A percentile compares a stretch with the other conserved stretches of the same genome.
Evolutionary conservation across 2,329 filamentous ascomycete species (phyloP).

Genomic region (Thielaviopsis euricoi): DNA sequence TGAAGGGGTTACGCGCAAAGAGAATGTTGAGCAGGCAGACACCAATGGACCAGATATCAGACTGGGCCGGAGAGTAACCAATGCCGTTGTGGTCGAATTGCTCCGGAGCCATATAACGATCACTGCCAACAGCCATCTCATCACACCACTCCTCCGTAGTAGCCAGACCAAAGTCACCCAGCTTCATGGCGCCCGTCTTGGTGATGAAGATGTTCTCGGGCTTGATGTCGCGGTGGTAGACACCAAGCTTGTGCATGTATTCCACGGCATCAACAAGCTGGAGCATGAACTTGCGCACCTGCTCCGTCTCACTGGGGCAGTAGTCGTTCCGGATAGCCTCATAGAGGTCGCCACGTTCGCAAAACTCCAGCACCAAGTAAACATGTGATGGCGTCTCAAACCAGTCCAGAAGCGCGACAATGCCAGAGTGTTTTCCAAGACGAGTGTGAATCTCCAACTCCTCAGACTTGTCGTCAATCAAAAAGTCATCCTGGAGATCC

Average conservation of each 20-base stretch:
- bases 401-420: constrained; percentile 79
- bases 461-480: constrained; percentile 68
- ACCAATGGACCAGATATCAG: constrained; percentile 93
- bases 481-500: constrained; percentile 31
- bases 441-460: constrained; percentile 65
- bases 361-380: constrained; percentile 91
- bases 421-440: constrained; percentile 68
- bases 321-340: constrained; percentile 84
- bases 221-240: constrained; percentile 97
- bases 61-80: constrained; percentile 84
- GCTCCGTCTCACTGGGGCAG: constrained; percentile 84
- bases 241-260: constrained; percentile 76
- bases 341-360: constrained; percentile 87
- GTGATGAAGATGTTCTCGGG: constrained; percentile 97
- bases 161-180: constrained; percentile 89
- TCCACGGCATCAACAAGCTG: constrained; percentile 80
- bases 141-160: constrained; percentile 81
- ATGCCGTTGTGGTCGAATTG: constrained; percentile 80
- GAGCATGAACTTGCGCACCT: constrained; percentile 94
- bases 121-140: constrained; percentile 87
- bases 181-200: constrained; percentile 76
- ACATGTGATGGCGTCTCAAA: constrained; percentile 85
- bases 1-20: constrained; percentile 94
- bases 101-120: constrained; percentile 98
- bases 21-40: constrained; percentile 93